Evolutionary conservation across 2,329 filamentous ascomycete species (phyloP), one percentile per base, ranked within the genome.

Genomic region (Paecilomyces variotii): DNA sequence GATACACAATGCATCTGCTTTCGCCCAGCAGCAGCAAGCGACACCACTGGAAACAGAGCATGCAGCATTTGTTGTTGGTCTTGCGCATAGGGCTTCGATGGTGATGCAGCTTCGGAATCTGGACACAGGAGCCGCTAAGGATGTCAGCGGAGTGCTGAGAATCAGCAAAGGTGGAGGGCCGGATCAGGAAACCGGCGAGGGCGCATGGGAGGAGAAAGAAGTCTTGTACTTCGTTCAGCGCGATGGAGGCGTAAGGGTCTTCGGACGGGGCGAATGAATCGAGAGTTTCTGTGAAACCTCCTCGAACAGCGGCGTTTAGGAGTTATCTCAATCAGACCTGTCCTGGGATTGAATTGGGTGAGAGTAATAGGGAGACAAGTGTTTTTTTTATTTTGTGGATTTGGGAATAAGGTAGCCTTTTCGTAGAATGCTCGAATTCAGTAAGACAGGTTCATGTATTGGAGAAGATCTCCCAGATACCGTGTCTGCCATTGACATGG

Each of bases 131-230:
- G 86, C 87, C n/a, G 92, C 93, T 62, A 87, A 83, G 70, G 93
- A 97, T 74, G 90, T 97, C 32, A 96, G 90, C 74, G 93, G 93
- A 2, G 91, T 96, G 51, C 68, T 97, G 62, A 83, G 91, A 64
- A 80, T 94, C 55, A 92, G 88, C 19, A 79, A 81, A 52, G 86
- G 86, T 2, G 78, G 77, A 14, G 74, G 68, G 45, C 71, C 67
- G 64, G 76, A 70, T 50, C 68, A 65, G 14, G 65, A 61, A 19
- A 69, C 73, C 14, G 67, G 62, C 52, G 62, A 66, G 4, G 65
- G 65, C 14, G 66, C 61, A 27, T 62, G 74, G 63, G 73, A 76
- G 55, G 82, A 89, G 65, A 85, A 80, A 61, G 93, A 97, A 75
- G 82, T 89, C 68, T 68, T 97, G 70, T 97, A 96, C 77, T 85